Evolutionary conservation across 2,329 filamentous ascomycete genomes (phyloP), one percentile per base, ranked within the genome.

Genomic region (Apiospora aurea): DNA sequence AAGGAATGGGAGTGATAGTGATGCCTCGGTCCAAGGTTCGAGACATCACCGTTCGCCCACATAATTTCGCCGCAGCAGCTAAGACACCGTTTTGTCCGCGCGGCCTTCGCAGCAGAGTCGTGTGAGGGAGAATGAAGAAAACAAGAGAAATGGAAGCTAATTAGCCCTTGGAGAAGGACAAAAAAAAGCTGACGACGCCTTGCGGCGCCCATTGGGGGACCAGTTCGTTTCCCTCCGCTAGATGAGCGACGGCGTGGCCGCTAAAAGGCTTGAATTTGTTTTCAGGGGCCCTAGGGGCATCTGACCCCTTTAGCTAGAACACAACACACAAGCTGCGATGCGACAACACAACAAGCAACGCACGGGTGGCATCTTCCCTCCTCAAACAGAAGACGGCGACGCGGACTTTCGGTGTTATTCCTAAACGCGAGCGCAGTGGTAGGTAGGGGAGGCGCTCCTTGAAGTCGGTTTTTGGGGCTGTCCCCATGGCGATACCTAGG

Each of bases 191-290:
- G 8, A 49, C 18, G 10, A n/a, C 46, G 46, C 14, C 21, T 34
- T 18, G 41, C 57, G 21, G 41, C 57, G 21, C 18, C 29, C 2
- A 64, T 14, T 61, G 8, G 44, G 44, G 44, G 18, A 18, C 8
- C 16, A 5, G 6, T 2, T n/a, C 29, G 18, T 18, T 3, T 41
- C 13, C n/a, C 34, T n/a, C 34, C 34, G 10, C 18, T 10, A n/a
- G 29, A 41, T n/a, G 34, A 10, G 46, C 57, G 34, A 41, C n/a
- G 57, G 57, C 57, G 57, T 24, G 34, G 34, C 10, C 57, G 57
- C 57, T 64, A 64, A 41, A 64, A 64, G 57, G 57, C 57, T 64
- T 64, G 57, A 21, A 41, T 18, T 24, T 6, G 29, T n/a, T 41
- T 64, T 64, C 57, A 64, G 57, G 57, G 34, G 34, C 34, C 21